These are phyloP conservation scores for Sugiyamaella pinicola DNA, from an alignment of 1,139 yeast species.

Conservation along the genomic window DNA sequence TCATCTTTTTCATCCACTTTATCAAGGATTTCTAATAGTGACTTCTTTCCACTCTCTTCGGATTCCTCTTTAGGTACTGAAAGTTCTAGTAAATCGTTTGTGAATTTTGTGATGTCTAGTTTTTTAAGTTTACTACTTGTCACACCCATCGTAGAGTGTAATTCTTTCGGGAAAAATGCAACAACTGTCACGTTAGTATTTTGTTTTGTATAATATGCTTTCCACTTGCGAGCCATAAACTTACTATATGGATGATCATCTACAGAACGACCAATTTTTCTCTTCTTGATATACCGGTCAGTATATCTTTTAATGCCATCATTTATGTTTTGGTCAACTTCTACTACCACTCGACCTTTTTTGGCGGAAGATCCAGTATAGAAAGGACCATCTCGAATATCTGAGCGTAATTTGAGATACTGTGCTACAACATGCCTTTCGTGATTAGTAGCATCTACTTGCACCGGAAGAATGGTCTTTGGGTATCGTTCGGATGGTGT, in stretches of 20 bases:
- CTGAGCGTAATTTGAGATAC: constrained; percentile 57
- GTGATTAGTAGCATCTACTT: constrained; percentile 56
- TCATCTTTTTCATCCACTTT: constrained; percentile 50
- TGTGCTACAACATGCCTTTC: constrained; percentile 70
- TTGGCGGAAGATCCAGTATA: constrained; percentile 59
- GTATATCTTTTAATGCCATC: constrained; percentile 45
- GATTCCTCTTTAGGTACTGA: constrained; percentile 52
- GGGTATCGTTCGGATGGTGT: constrained; percentile 39
- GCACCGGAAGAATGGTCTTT: constrained; percentile 55
- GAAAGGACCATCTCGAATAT: constrained; percentile 74
- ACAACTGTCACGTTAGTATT: constrained; percentile 24
- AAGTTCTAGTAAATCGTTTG: constrained; percentile 39
- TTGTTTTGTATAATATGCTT: background rate
- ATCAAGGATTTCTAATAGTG: constrained; percentile 6
- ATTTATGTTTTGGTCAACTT: constrained; percentile 34
- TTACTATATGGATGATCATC: constrained; percentile 74
- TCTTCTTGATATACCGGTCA: constrained; percentile 56
- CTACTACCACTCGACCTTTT: constrained; percentile 34
- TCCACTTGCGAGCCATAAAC: background rate
- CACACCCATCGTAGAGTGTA: constrained; percentile 74
- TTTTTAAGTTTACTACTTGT: constrained; percentile 45
- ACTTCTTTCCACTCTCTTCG: constrained; percentile 33
- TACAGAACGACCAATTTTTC: constrained; percentile 73
- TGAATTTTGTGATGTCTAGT: constrained; percentile 37
- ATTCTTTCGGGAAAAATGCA: constrained; percentile 72